A percentile compares a stretch with the other conserved stretches of the same genome.
phyloP scores from a whole-genome alignment of 192 early-diverging fungal species.

The Backusella australiensis region DNA sequence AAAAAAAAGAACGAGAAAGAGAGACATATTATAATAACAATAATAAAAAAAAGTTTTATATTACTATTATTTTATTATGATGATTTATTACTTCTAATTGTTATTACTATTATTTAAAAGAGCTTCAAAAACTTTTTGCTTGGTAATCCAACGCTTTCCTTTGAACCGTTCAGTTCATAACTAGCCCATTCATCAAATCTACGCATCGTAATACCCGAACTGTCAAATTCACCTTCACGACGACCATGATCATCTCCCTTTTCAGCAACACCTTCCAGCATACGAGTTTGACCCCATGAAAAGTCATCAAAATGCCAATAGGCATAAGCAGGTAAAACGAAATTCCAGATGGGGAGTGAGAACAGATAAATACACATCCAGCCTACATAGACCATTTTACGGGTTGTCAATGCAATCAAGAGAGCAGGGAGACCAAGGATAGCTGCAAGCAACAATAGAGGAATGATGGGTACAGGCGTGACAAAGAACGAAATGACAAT shows the following conservation, averaged over 20 bases:
- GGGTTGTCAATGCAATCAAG: conserved; percentile 84
- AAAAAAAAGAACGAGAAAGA: background rate
- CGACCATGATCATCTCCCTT: conserved; percentile 61
- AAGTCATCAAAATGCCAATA: conserved; percentile 93
- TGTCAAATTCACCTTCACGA: conserved; percentile 76
- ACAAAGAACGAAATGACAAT: conserved; percentile 76
- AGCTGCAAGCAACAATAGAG: conserved; percentile 72
- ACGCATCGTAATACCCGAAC: conserved; percentile 69
- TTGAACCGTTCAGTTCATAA: background rate
- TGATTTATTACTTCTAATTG: background rate
- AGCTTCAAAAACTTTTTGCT: background rate
- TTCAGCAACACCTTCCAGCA: conserved; percentile 53
- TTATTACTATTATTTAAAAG: conserved; percentile 1
- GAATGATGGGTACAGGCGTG: conserved; percentile 50
- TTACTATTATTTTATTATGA: background rate
- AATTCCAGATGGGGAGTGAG: conserved; percentile 77
- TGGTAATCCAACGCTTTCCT: background rate
- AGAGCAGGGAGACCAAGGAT: conserved; percentile 89
- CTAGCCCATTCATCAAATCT: conserved; percentile 68
- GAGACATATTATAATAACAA: background rate
- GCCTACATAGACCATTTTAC: conserved; percentile 80
- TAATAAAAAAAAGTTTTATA: background rate
- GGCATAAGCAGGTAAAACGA: conserved; percentile 75
- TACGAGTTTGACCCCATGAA: conserved; percentile 81
- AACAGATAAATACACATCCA: conserved; percentile 73